These are phyloP conservation scores for Suzukiozyma palmioleophila DNA, from an alignment of 1,139 yeast genomes.

Conservation along the genomic window DNA sequence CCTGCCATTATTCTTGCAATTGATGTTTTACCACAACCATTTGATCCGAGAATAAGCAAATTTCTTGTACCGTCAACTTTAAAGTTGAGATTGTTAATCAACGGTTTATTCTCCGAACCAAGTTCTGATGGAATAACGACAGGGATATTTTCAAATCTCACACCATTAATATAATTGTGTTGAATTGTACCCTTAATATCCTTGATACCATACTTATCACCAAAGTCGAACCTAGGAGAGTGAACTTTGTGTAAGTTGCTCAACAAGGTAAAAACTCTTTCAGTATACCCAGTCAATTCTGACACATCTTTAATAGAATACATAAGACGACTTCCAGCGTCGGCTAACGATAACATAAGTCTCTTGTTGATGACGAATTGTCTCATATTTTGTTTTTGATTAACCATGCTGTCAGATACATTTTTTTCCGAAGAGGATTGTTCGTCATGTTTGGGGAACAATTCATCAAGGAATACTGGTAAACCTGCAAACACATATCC, in stretches of 20 bases:
- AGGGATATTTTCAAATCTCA: constrained; percentile 79
- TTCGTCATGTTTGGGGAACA: constrained; percentile 25
- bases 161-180: constrained; percentile 63
- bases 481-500: constrained; percentile 88
- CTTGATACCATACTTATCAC: constrained; percentile 45
- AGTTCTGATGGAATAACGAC: constrained; percentile 68
- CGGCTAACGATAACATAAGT: constrained; percentile 85
- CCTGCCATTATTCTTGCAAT: constrained; percentile 83
- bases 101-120: constrained; percentile 51
- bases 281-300: constrained; percentile 86
- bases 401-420: constrained; percentile 16
- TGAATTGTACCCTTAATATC: constrained; percentile 82
- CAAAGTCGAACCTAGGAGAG: constrained; percentile 62
- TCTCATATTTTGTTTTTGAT: constrained; percentile 63
- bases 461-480: constrained; percentile 60
- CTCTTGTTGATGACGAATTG: constrained; percentile 89
- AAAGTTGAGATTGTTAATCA: constrained; percentile 58
- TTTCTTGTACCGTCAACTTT: constrained; percentile 62
- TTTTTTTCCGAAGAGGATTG: constrained; percentile 5
- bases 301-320: constrained; percentile 92
- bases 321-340: constrained; percentile 96
- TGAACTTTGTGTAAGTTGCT: constrained; percentile 80
- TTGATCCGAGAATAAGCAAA: constrained; percentile 76
- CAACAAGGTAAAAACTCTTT: constrained; percentile 72
- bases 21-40: constrained; percentile 88